phyloP scores from a whole-genome alignment of 2,329 filamentous ascomycete genomes.

The Ascochyta lentis region DNA sequence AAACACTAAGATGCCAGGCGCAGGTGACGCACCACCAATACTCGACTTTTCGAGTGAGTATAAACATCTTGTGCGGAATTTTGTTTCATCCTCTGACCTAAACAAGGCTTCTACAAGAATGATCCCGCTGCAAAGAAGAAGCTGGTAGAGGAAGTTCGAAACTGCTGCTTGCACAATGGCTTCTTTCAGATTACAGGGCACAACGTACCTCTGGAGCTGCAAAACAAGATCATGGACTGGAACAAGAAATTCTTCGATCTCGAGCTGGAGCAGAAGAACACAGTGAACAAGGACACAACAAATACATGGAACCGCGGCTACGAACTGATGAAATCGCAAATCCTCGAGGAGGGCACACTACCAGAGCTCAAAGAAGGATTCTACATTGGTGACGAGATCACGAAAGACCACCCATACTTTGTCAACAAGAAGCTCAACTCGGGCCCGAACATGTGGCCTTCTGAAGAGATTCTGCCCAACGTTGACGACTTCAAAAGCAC shows the following conservation, averaged over 20 bases:
- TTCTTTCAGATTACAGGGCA: conserved; percentile 57
- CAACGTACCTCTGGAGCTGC: conserved; percentile 48
- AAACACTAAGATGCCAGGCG: conserved; percentile 24
- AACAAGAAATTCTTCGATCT: conserved; percentile 53
- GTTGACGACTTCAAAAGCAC: conserved; percentile 40
- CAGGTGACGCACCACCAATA: conserved; percentile 34
- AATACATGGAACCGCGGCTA: conserved; percentile 55
- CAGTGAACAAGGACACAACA: conserved; percentile 46
- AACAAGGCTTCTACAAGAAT: conserved; percentile 35
- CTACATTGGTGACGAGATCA: conserved; percentile 53
- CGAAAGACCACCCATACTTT: conserved; percentile 49
- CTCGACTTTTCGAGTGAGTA: conserved; percentile 37
- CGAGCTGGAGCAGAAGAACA: conserved; percentile 51
- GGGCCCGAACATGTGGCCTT: conserved; percentile 52
- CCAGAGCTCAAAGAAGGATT: conserved; percentile 54
- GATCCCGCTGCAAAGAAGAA: conserved; percentile 24
- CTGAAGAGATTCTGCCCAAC: conserved; percentile 17
- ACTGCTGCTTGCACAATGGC: conserved; percentile 47
- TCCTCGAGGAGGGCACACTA: conserved; percentile 51
- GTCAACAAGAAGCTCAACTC: conserved; percentile 40
- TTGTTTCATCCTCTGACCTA: not conserved
- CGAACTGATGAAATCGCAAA: conserved; percentile 52
- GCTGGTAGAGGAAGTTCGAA: conserved; percentile 37
- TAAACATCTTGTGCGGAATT: not conserved
- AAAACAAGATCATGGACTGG: conserved; percentile 48